Evolutionary conservation across 73 alveolate genomes (phyloP).

Genomic region (Tetrahymena borealis): DNA sequence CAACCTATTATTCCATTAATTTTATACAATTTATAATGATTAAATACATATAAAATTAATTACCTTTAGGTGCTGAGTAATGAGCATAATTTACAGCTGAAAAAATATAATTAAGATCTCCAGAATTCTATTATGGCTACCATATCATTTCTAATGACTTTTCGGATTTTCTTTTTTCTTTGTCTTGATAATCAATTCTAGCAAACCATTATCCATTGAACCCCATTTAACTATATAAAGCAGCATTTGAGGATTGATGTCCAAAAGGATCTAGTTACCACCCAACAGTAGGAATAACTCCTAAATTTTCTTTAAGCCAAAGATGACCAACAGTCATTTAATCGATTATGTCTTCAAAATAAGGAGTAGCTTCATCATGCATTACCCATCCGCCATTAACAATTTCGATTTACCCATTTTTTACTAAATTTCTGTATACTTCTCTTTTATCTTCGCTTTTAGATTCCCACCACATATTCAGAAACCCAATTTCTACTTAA

Average conservation of each 20-base stretch:
- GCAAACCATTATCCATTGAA: constrained; percentile 88
- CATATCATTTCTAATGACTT: constrained; percentile 78
- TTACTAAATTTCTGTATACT: constrained; percentile 1
- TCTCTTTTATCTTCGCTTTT: constrained; percentile 4
- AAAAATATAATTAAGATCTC: constrained; percentile 25
- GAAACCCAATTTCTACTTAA: constrained; percentile 35
- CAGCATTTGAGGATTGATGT: constrained; percentile 79
- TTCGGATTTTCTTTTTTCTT: constrained; percentile 44
- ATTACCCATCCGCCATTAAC: constrained; percentile 96
- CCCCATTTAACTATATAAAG: constrained; percentile 84
- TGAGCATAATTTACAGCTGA: constrained; percentile 39
- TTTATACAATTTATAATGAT: too few species aligned
- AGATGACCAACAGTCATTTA: constrained; percentile 84
- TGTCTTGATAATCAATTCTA: constrained; percentile 85
- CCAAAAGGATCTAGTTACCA: constrained; percentile 98
- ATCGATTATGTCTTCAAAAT: constrained; percentile 84
- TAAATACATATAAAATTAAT: too few species aligned
- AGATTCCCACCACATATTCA: constrained; percentile 41
- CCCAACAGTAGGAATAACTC: constrained; percentile 71
- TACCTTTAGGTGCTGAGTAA: constrained; percentile 42
- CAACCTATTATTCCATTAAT: too few species aligned
- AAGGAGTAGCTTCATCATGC: constrained; percentile 94
- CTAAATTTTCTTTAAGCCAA: constrained; percentile 73
- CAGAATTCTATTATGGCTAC: constrained; percentile 55
- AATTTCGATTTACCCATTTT: constrained; percentile 56